These are phyloP conservation scores for Mortierella sp. DNA, from an alignment of 371 early-diverging fungal genomes.

Conservation along the genomic window DNA sequence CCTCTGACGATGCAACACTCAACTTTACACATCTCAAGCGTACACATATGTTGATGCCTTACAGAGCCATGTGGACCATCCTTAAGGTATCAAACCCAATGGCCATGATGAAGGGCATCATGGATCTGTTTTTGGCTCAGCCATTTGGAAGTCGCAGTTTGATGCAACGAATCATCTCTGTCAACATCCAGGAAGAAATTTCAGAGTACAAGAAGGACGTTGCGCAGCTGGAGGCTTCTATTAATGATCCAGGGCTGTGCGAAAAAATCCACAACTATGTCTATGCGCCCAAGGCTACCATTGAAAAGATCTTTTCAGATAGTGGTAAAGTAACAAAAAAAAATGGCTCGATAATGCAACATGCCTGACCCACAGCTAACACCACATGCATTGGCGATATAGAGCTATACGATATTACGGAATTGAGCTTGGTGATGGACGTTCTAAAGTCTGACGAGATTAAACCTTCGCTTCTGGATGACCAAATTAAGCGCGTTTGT, in stretches of 20 bases:
- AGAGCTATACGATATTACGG: constrained; percentile 47
- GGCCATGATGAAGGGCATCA: constrained; percentile 70
- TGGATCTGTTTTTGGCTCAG: constrained; percentile 75
- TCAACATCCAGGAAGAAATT: constrained; percentile 66
- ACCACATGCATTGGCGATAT: background rate
- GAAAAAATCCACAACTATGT: constrained; percentile 70
- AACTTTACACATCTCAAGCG: constrained; percentile 69
- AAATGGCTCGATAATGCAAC: background rate
- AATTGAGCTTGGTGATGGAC: constrained; percentile 43
- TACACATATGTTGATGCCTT: constrained; percentile 72
- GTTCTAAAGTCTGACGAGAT: constrained; percentile 61
- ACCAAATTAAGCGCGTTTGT: constrained; percentile 57
- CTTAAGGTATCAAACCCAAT: constrained; percentile 75
- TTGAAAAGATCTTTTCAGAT: constrained; percentile 46
- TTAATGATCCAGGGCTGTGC: constrained; percentile 65
- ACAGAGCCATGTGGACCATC: constrained; percentile 66
- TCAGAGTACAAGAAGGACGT: constrained; percentile 67
- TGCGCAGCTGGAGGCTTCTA: constrained; percentile 59
- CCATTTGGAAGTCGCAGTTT: constrained; percentile 74
- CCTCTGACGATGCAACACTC: constrained; percentile 69
- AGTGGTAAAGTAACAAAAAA: constrained; percentile 14
- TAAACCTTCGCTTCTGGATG: constrained; percentile 59
- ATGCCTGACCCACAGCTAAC: background rate
- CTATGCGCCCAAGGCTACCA: constrained; percentile 51
- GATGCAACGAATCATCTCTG: constrained; percentile 71